These are phyloP conservation scores for Cichorium intybus DNA, from an alignment of 140 eudicot genomes.

Conservation along the genomic window DNA sequence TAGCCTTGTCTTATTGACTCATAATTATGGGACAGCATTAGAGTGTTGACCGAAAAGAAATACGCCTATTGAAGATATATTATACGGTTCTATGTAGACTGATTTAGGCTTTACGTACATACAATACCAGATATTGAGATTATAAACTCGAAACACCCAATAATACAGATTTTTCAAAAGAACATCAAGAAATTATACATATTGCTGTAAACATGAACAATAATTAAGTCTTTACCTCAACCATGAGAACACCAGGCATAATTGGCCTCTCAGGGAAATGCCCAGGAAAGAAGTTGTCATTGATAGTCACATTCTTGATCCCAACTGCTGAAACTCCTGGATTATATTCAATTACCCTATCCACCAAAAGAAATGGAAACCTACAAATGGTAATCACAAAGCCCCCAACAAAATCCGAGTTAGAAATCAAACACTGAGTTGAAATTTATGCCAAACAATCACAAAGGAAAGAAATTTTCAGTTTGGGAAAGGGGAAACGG, in stretches of 20 bases:
- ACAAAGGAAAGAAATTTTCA: neutral
- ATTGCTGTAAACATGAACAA: neutral
- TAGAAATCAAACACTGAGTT: neutral
- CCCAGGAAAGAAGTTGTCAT: slow-evolving; percentile 94
- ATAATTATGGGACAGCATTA: no score
- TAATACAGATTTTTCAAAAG: neutral
- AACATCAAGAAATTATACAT: neutral
- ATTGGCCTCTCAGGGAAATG: slow-evolving; percentile 98
- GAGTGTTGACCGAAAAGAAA: neutral
- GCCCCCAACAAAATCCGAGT: slow-evolving; percentile 18
- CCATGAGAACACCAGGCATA: slow-evolving; percentile 98
- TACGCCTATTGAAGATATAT: neutral
- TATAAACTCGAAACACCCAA: neutral
- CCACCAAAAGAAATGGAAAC: slow-evolving; percentile 89
- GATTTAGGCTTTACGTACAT: neutral
- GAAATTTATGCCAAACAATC: neutral
- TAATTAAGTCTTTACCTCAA: slow-evolving; percentile 54
- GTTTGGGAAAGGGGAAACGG: no score
- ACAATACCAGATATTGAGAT: neutral
- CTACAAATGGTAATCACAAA: slow-evolving; percentile 30
- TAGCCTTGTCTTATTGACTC: no score
- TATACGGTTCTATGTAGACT: no score
- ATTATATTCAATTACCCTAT: slow-evolving; percentile 82
- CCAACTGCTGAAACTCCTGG: slow-evolving; percentile 94
- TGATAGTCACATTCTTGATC: slow-evolving; percentile 92